Base-by-base conservation (phyloP, 768 basidiomycete species). In the Lentinus tigrinus region DNA sequence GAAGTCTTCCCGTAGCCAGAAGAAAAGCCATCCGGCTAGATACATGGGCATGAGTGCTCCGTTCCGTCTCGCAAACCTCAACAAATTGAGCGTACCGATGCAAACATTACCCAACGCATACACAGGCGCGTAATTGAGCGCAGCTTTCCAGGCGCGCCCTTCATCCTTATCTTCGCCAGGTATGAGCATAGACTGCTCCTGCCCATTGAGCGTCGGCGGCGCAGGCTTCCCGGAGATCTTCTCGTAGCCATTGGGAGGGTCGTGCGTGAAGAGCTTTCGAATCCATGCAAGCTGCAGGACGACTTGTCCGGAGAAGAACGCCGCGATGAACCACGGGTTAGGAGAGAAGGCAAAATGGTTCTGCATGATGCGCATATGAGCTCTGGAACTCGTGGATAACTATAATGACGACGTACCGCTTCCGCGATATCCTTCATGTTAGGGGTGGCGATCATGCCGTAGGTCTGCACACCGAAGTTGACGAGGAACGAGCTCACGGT, bases 261-360 rank as follows among this genome's bases (percentile, higher is more conserved):
- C 50, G 40, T 58, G 23, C n/a, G 49, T 28, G 61, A 67, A 73
- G 11, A 72, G 60, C 49, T 70, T 58, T 42, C 64, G 66, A 27
- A 72, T 65, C 70, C 71, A 72, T 14, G 63, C 57, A 0, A 64
- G 37, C 54, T 71, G 69, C 11, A 70, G 49, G 31, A 70, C 53
- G 13, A 66, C 60, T 54, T 73, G 70, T 8, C 67, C 50, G 1
- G 67, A 67, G 63, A 72, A 73, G 64, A 71, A 71, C 9, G 67
- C 68, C 3, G 63, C 70, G 47, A 73, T 72, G 60, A 72, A 70
- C 60, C 55, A 65, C 0, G 72, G 70, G 54, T 71, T 67, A 17
- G 72, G 70, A 4, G 71, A 73, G 58, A 71, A 73, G 1, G 71
- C 72, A 26, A 67, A 73, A 43, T 72, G 70, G 46, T 73, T 70